A percentile compares a stretch with the other conserved stretches of the same genome.
phyloP scores from a whole-genome alignment of 2,329 filamentous ascomycete species.

The Xylariales sp. region DNA sequence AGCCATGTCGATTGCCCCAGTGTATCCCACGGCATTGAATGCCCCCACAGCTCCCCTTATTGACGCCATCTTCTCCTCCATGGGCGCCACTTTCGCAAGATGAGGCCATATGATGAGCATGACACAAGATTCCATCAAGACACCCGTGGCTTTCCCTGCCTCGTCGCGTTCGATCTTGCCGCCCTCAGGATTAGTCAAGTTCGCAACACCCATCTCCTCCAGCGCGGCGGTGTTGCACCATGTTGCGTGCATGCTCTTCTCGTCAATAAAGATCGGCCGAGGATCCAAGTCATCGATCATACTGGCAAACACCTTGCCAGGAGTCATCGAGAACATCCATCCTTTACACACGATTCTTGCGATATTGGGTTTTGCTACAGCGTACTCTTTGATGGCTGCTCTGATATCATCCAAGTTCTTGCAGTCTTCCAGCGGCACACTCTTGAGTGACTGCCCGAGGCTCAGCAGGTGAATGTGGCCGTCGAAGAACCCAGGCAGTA shows the following conservation, averaged over 20 bases:
- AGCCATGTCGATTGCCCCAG: constrained; percentile 53
- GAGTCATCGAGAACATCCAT: constrained; percentile 54
- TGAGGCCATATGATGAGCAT: constrained; percentile 51
- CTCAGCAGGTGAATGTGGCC: constrained; percentile 54
- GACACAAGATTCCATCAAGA: constrained; percentile 51
- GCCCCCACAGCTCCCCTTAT: constrained; percentile 41
- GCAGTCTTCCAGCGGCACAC: constrained; percentile 43
- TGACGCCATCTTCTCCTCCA: constrained; percentile 43
- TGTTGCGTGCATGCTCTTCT: constrained; percentile 51
- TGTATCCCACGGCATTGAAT: constrained; percentile 47
- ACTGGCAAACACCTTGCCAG: constrained; percentile 40
- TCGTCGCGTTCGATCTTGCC: constrained; percentile 46
- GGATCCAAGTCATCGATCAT: constrained; percentile 48
- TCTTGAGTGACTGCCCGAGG: constrained; percentile 49
- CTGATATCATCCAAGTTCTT: constrained; percentile 45
- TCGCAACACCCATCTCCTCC: constrained; percentile 42
- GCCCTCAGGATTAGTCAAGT: constrained; percentile 43
- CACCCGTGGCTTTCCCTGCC: constrained; percentile 40
- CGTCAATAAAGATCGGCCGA: constrained; percentile 50
- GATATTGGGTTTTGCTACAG: constrained; percentile 37
- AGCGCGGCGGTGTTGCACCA: constrained; percentile 52
- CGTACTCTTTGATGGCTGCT: constrained; percentile 38
- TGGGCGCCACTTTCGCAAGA: constrained; percentile 40
- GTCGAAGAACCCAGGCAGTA: constrained; percentile 53
- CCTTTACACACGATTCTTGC: constrained; percentile 46